Evolutionary conservation across 1,284 basidiomycete genomes (phyloP), one percentile per base, ranked within the genome.

Genomic region (Quambalaria eucalypti): DNA sequence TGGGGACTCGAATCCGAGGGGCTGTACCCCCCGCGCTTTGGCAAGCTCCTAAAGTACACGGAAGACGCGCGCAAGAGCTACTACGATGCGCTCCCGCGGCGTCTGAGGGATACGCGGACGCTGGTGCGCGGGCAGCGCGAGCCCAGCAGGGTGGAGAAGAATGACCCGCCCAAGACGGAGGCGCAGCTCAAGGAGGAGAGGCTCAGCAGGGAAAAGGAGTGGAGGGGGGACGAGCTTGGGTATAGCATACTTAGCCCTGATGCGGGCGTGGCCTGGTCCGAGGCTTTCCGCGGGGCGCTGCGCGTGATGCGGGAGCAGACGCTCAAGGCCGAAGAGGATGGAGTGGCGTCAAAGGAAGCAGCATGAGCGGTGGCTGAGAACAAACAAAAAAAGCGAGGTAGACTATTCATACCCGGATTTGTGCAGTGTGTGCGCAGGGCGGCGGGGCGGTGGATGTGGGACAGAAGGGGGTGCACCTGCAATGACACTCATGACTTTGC

Each of bases 131-230:
- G 88, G 1, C 82, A 82, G 42, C 81, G 90, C n/a, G 87, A 91
- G 68, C 84, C 86, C 16, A 92, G 87, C 6, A 87, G 87, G 71
- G 86, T 87, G 55, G 92, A 97, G 78, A 76, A 79, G 57, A 82
- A 82, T 42, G 84, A 88, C 65, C 88, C 89, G 2, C 88, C 91
- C 5, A 84, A 84, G 33, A 90, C 86, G 1, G 89, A 97, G 77
- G 84, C 88, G 25, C 88, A 93, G 69, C 80, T 96, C 86, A 57
- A 64, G n/a, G 59, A 65, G 38, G 61, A 71, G 48, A 56, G 73
- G 7, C 66, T 75, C 52, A 60, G 86, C 77, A 91, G 90, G 78
- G 91, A 96, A 79, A 76, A 84, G 64, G 81, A 84, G 61, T 96
- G 91, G 91, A 81, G 82, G 50, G 81, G 82, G 28, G 84, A 88